Base-by-base conservation (phyloP, 2,329 filamentous ascomycete genomes). In the Aspergillus novoparasiticus region DNA sequence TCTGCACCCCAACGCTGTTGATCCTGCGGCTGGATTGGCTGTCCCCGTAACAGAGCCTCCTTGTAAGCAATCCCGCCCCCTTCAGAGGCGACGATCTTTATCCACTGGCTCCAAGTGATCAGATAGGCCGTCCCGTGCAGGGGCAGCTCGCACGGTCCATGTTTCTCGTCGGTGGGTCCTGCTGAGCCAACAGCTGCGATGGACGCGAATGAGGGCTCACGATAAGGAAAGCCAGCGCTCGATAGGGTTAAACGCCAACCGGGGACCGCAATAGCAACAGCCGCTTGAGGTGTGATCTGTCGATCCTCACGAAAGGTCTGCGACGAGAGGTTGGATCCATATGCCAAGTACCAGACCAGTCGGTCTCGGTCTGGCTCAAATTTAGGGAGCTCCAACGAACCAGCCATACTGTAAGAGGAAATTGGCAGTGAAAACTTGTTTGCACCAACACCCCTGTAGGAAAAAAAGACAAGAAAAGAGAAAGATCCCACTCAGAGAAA, bases 241-340 rank as follows among this genome's bases (percentile, higher is more conserved):
- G 32, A 34, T 34, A 34, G 32, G 32, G 32, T 34, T 34, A 34
- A 56, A 36, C 32, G 53, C 53, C 53, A 56, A n/a, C 53, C 53
- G 32, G 53, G 53, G 21, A 56, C 53, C 30, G 14, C 32, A 30
- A 56, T 11, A 6, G 53, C 32, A 12, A 34, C 53, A 56, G 53
- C 53, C 53, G 53, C 53, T 36, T 56, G 53, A 26, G 53, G 53
- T 34, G 53, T 34, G 28, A 56, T 56, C 19, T 56, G 53, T 56
- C 53, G 53, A 56, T 56, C 53, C 16, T 56, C 32, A 56, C 53
- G 53, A 41, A 56, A 56, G 53, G 53, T 56, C 34, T 56, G 30
- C 19, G 28, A 34, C 14, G 53, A 30, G 19, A 56, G 53, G 30
- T 56, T 56, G 28, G 53, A 56, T 21, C 53, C 53, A 36, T 56